Evolutionary conservation across 129 eudicot genomes (phyloP).

Genomic region (Saposhnikovia divaricata): DNA sequence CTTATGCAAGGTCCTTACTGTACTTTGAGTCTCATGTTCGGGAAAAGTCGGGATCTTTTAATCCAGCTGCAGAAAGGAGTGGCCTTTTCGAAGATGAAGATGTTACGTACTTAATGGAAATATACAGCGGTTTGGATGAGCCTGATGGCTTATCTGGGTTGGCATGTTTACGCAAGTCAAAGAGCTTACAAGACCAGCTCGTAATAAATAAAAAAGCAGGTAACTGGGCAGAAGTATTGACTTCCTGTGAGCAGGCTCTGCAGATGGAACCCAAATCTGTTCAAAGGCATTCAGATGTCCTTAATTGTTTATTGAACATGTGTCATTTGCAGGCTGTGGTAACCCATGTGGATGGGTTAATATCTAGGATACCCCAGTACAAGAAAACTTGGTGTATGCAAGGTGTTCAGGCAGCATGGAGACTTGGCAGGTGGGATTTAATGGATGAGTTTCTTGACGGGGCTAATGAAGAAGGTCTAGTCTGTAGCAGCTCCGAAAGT

Average conservation of each 20-base stretch:
- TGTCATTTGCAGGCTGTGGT: conserved; percentile 93
- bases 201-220: conserved; percentile 87
- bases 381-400: conserved; percentile 99
- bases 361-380: conserved; percentile 75
- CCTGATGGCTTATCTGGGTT: conserved; percentile 94
- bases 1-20: conserved; percentile 89
- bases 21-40: conserved; percentile 92
- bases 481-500: conserved; percentile 90
- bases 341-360: conserved; percentile 94
- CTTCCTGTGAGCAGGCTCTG: conserved; percentile 95
- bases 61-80: conserved; percentile 81
- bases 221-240: conserved; percentile 98
- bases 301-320: conserved; percentile 87
- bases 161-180: conserved; percentile 81
- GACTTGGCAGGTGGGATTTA: conserved; percentile 98
- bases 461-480: conserved; percentile 90
- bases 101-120: conserved; percentile 82
- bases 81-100: conserved; percentile 88
- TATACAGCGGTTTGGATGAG: conserved; percentile 89
- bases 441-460: conserved; percentile 76
- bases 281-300: conserved; percentile 92
- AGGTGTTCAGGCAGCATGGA: conserved; percentile 99
- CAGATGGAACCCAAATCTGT: conserved; percentile 97
- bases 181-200: conserved; percentile 81
- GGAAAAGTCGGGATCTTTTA: conserved; percentile 86